Evolutionary conservation across 495 filamentous ascomycete genomes (phyloP).

Genomic region (Wilcoxina mikolae): DNA sequence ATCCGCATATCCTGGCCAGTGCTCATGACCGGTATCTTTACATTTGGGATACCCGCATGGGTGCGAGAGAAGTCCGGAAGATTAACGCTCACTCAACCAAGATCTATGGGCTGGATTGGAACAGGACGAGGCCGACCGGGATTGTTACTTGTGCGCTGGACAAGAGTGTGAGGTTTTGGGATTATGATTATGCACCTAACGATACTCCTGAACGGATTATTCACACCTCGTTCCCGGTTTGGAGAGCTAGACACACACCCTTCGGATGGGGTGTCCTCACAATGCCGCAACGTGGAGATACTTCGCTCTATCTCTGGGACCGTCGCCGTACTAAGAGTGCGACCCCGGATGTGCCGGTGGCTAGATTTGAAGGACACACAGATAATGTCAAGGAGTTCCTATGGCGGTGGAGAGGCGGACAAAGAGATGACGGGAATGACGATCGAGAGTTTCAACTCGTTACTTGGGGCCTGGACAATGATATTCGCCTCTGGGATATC

Average conservation of each 20-base stretch:
- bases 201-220: constrained; percentile 60
- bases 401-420: constrained; percentile 70
- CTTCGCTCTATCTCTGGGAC: constrained; percentile 75
- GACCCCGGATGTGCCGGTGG: constrained; percentile 42
- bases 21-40: constrained; percentile 74
- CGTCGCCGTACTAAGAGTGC: constrained; percentile 36
- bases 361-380: constrained; percentile 66
- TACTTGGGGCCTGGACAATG: constrained; percentile 77
- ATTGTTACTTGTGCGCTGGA: constrained; percentile 82
- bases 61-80: constrained; percentile 61
- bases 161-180: constrained; percentile 88
- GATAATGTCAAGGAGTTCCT: constrained; percentile 87
- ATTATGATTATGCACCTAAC: constrained; percentile 43
- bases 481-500: constrained; percentile 65
- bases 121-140: constrained; percentile 52
- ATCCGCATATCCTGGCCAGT: constrained; percentile 71
- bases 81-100: constrained; percentile 88
- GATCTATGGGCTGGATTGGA: constrained; percentile 94
- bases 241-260: constrained; percentile 86
- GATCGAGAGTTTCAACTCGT: constrained; percentile 85
- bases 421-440: constrained; percentile 53
- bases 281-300: constrained; percentile 81
- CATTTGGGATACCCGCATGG: constrained; percentile 81
- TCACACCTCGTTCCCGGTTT: constrained; percentile 70
- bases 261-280: constrained; percentile 77